Evolutionary conservation across 176 grass and related monocot species (phyloP).

Genomic region (Thalia dealbata): DNA sequence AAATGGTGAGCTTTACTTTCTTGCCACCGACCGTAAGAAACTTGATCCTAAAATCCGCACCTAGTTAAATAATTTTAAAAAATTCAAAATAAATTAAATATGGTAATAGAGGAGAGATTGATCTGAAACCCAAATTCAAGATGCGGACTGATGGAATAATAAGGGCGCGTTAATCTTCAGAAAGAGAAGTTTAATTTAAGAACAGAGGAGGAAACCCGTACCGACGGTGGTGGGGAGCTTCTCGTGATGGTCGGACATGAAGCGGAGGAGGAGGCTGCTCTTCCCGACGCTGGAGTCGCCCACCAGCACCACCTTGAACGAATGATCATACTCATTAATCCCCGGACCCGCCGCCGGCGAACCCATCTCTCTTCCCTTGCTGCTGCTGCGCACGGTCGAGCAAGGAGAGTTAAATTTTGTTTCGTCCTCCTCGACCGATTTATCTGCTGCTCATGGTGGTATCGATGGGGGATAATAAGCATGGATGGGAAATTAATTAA

Average conservation of each 20-base stretch:
- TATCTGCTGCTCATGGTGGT: too few relatives aligned
- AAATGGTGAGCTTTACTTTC: conserved; percentile 91
- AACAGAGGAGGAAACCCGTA: neutral
- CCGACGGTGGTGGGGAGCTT: neutral
- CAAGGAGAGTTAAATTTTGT: neutral
- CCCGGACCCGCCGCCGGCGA: neutral
- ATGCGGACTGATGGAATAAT: too few relatives aligned
- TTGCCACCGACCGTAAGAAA: conserved; percentile 52
- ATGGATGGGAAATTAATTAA: too few relatives aligned
- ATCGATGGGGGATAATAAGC: too few relatives aligned
- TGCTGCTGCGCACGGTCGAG: neutral
- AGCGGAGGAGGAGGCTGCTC: neutral
- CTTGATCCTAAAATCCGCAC: conserved; percentile 89
- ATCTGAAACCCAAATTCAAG: too few relatives aligned
- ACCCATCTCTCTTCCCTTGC: neutral
- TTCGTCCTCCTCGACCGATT: too few relatives aligned
- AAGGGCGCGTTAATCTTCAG: neutral
- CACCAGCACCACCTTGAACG: neutral
- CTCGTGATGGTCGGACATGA: neutral
- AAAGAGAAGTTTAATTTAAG: neutral
- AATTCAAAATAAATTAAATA: too few relatives aligned
- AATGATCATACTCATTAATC: neutral
- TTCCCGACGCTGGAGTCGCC: neutral
- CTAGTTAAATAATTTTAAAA: too few relatives aligned
- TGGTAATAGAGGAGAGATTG: too few relatives aligned